A percentile compares a stretch with the other conserved stretches of the same genome.
Conservation (phyloP, 1,139 yeast species). For the Debaryomyces sp. region DNA sequence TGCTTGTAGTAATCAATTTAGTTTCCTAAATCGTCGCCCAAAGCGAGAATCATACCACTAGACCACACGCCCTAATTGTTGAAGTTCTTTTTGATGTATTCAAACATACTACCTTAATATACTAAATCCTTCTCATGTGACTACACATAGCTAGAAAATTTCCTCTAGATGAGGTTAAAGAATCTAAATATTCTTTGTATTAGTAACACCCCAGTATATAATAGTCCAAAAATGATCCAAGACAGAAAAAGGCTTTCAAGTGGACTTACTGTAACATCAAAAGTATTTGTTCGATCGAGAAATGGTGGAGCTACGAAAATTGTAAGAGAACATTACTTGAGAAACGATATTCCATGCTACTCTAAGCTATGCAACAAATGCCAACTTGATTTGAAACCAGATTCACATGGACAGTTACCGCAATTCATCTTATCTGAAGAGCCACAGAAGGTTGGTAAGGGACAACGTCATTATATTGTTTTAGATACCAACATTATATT, state of each 20-base stretch:
- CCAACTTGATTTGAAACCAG: conserved; percentile 55
- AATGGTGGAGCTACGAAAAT: conserved; percentile 89
- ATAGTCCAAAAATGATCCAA: conserved; percentile 16
- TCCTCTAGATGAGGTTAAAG: conserved; percentile 3
- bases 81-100: neutral
- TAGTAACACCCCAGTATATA: neutral
- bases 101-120: neutral
- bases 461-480: conserved; percentile 68
- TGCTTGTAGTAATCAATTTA: conserved; percentile 15
- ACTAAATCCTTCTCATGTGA: neutral
- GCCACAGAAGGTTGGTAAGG: conserved; percentile 45
- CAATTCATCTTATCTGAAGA: conserved; percentile 50
- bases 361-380: conserved; percentile 73
- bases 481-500: conserved; percentile 88
- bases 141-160: neutral
- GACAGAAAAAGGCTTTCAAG: conserved; percentile 49
- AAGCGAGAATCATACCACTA: conserved; percentile 23
- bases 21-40: conserved; percentile 15
- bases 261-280: conserved; percentile 78
- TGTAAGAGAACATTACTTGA: conserved; percentile 89
- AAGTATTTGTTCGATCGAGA: conserved; percentile 88
- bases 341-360: conserved; percentile 91
- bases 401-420: conserved; percentile 55
- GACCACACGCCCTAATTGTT: conserved; percentile 19
- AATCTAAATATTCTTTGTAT: neutral